Conservation (phyloP, 108 stramenopile genomes). For the Skeletonema grethae region DNA sequence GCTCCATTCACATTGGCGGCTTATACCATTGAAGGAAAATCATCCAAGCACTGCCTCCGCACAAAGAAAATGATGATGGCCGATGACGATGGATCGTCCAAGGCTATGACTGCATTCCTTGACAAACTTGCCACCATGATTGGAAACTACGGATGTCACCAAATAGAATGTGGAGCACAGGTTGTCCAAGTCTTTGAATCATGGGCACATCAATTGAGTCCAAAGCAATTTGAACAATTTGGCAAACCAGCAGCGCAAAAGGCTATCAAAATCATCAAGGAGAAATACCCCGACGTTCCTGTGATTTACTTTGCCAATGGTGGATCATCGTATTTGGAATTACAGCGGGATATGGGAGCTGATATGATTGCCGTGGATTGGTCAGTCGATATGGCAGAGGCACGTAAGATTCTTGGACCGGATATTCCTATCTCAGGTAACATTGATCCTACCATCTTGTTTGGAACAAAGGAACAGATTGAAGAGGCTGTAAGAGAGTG, state of each 20-base stretch:
- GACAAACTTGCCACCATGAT: constrained; percentile 90
- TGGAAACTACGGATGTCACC: constrained; percentile 92
- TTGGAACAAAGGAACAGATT: constrained; percentile 89
- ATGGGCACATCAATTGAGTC: constrained; percentile 95
- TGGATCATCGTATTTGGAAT: constrained; percentile 91
- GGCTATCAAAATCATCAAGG: constrained; percentile 89
- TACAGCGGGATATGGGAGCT: constrained; percentile 87
- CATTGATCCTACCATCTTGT: constrained; percentile 93
- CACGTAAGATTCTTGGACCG: constrained; percentile 83
- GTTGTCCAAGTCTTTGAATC: constrained; percentile 98
- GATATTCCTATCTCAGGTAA: constrained; percentile 90
- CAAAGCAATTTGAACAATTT: constrained; percentile 80
- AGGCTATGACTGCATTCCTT: constrained; percentile 75
- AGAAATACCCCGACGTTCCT: constrained; percentile 87
- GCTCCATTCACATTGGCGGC: constrained; percentile 97
- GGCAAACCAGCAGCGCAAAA: constrained; percentile 91
- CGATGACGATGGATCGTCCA: constrained; percentile 68
- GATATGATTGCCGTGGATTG: constrained; percentile 94
- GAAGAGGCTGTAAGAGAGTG: constrained; percentile 89
- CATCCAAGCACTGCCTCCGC: constrained; percentile 78
- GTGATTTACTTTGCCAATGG: constrained; percentile 99
- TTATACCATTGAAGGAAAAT: constrained; percentile 96
- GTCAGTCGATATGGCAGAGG: constrained; percentile 85
- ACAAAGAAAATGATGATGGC: constrained; percentile 94
- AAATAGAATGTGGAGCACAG: constrained; percentile 97